A percentile compares a stretch with the other conserved stretches of the same genome.
Evolutionary conservation across 192 early-diverging fungal species (phyloP).

Genomic region (Phycomyces nitens): DNA sequence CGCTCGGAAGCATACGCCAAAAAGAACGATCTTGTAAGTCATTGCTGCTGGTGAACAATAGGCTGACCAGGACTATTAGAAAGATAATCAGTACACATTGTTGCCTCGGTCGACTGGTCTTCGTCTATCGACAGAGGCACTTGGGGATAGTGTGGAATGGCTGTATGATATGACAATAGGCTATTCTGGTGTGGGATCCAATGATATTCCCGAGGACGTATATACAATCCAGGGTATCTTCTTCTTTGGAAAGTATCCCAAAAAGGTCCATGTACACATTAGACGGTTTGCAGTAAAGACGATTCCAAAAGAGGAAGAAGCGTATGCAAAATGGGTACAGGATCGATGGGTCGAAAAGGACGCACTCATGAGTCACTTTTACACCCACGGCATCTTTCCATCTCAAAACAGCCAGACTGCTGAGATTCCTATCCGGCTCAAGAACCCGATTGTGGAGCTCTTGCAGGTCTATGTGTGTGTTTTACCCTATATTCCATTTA

Average conservation of each 20-base stretch:
- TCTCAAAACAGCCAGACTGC: constrained; percentile 10
- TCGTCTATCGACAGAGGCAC: constrained; percentile 62
- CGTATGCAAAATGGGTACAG: constrained; percentile 74
- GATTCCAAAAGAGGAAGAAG: constrained; percentile 67
- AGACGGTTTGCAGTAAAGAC: constrained; percentile 59
- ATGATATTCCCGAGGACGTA: constrained; percentile 73
- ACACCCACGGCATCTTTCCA: constrained; percentile 69
- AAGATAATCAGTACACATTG: constrained; percentile 65
- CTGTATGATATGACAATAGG: constrained; percentile 90
- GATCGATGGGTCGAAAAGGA: constrained; percentile 84
- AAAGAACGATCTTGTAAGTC: not conserved
- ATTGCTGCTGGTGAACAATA: too few species aligned
- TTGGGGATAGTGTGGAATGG: constrained; percentile 64
- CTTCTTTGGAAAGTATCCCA: constrained; percentile 66
- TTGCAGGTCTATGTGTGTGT: constrained; percentile 22
- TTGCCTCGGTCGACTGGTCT: constrained; percentile 85
- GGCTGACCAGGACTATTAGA: constrained; percentile 23
- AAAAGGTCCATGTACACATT: constrained; percentile 80
- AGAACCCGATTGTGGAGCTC: constrained; percentile 12
- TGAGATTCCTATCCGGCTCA: constrained; percentile 16
- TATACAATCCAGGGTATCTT: constrained; percentile 79
- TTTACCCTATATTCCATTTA: constrained; percentile 22
- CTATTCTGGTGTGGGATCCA: constrained; percentile 69
- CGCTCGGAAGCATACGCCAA: not conserved
- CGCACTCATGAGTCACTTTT: constrained; percentile 73